Evolutionary conservation across 1,284 basidiomycete species (phyloP).

Genomic region (Laetiporus sulphureus): DNA sequence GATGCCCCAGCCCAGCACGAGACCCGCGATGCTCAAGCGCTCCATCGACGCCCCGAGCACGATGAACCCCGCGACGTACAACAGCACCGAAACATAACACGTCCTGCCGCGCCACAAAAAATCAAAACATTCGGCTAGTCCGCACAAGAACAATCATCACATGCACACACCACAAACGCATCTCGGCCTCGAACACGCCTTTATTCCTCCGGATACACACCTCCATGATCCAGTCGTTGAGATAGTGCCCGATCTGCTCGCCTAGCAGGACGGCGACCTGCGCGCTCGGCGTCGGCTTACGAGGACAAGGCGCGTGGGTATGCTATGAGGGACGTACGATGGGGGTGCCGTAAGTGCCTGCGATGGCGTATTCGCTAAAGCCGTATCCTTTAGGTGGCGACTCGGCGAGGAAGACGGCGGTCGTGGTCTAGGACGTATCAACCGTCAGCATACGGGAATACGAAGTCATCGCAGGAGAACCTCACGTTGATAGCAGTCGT

Average conservation of each 20-base stretch:
- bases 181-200: conserved; percentile 69
- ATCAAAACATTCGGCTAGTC: too few species aligned
- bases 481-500: conserved; percentile 66
- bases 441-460: too few species aligned
- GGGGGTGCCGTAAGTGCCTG: conserved; percentile 60
- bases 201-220: conserved; percentile 47
- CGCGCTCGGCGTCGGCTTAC: neutral
- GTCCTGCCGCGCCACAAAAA: conserved; percentile 38
- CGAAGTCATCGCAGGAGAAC: neutral
- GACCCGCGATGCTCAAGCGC: conserved; percentile 44
- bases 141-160: neutral
- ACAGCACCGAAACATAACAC: conserved; percentile 53
- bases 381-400: conserved; percentile 56
- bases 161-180: conserved; percentile 52
- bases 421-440: conserved; percentile 25
- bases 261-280: conserved; percentile 59
- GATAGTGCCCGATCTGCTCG: conserved; percentile 57
- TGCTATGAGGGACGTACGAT: conserved; percentile 36
- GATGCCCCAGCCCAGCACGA: conserved; percentile 66
- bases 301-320: too few species aligned
- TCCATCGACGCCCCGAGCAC: conserved; percentile 52
- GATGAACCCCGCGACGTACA: conserved; percentile 61
- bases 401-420: conserved; percentile 58
- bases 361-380: conserved; percentile 43
- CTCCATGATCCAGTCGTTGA: conserved; percentile 64